These are phyloP conservation scores for Nidula microcarpa DNA, from an alignment of 768 basidiomycete genomes.

Conservation along the genomic window DNA sequence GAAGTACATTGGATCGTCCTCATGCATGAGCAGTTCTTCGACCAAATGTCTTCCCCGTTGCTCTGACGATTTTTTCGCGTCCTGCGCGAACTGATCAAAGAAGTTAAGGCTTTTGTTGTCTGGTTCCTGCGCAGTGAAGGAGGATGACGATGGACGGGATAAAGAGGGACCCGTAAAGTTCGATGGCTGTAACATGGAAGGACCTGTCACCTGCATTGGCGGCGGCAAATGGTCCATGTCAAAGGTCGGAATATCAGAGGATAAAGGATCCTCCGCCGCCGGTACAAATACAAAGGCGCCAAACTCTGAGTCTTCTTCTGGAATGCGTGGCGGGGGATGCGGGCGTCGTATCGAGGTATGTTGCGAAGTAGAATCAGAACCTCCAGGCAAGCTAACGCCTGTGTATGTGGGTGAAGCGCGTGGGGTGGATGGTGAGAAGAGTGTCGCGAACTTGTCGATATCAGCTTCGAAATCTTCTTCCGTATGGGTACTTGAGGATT, in stretches of 20 bases:
- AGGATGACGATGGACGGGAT: slow-evolving; percentile 2
- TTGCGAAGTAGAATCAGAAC: not conserved
- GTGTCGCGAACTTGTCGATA: slow-evolving; percentile 31
- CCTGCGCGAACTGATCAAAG: slow-evolving; percentile 58
- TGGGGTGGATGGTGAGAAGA: slow-evolving; percentile 39
- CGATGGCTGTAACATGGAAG: slow-evolving; percentile 2
- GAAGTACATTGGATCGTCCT: slow-evolving; percentile 73
- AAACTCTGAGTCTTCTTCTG: slow-evolving; percentile 45
- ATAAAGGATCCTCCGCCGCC: slow-evolving; percentile 48
- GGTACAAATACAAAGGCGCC: slow-evolving; percentile 61
- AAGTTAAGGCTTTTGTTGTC: slow-evolving; percentile 40
- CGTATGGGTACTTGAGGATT: too few species aligned
- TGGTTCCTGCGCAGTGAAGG: not conserved
- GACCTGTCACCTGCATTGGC: slow-evolving; percentile 2
- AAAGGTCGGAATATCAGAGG: slow-evolving; percentile 10
- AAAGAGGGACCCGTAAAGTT: not conserved
- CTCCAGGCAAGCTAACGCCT: not conserved
- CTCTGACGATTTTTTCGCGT: slow-evolving; percentile 52
- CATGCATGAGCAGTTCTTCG: slow-evolving; percentile 60
- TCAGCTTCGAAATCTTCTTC: too few species aligned
- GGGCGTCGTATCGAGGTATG: not conserved
- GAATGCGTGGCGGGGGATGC: slow-evolving; percentile 3
- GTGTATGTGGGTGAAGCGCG: slow-evolving; percentile 26
- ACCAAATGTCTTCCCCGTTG: slow-evolving; percentile 50
- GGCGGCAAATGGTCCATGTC: slow-evolving; percentile 4